Conservation (phyloP, 768 basidiomycete genomes). For the Paxillus ammoniavirescens region DNA sequence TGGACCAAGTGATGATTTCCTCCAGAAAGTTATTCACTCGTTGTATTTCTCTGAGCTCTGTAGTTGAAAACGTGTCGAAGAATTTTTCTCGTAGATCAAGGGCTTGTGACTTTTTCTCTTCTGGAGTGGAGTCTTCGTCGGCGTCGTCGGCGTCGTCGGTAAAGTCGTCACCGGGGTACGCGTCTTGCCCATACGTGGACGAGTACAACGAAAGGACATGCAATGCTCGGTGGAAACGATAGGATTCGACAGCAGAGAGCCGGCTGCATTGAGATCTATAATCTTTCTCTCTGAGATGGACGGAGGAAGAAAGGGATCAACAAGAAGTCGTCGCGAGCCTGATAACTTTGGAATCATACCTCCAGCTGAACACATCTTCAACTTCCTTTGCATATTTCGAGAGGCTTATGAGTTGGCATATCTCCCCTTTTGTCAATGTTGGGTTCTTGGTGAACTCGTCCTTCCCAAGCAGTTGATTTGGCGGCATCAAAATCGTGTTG, state of each 20-base stretch:
- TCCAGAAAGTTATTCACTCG: slow-evolving; percentile 11
- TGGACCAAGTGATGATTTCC: slow-evolving; percentile 5
- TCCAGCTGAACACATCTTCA: slow-evolving; percentile 38
- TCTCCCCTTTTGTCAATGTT: slow-evolving; percentile 18
- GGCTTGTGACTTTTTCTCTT: not conserved
- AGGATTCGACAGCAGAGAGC: slow-evolving; percentile 30
- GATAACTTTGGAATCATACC: slow-evolving; percentile 18
- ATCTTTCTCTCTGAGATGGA: slow-evolving; percentile 32
- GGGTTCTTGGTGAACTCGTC: slow-evolving; percentile 18
- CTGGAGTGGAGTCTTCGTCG: not conserved
- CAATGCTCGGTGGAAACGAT: slow-evolving; percentile 25
- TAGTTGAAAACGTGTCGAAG: slow-evolving; percentile 6
- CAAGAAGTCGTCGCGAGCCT: too few species aligned
- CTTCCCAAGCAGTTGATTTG: slow-evolving; percentile 3
- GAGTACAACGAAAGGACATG: slow-evolving; percentile 23
- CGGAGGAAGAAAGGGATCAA: not conserved
- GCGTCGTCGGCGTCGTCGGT: slow-evolving; percentile 5
- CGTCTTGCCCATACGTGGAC: not conserved
- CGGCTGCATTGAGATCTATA: slow-evolving; percentile 25
- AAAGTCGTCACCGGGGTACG: not conserved
- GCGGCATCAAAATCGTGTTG: not conserved
- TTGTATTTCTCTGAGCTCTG: slow-evolving; percentile 17
- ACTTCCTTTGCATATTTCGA: slow-evolving; percentile 21
- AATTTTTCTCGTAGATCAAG: not conserved
- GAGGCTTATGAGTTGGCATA: slow-evolving; percentile 15